Evolutionary conservation across 164 flowering plant species (phyloP).

Genomic region (Dillenia suffruticosa): DNA sequence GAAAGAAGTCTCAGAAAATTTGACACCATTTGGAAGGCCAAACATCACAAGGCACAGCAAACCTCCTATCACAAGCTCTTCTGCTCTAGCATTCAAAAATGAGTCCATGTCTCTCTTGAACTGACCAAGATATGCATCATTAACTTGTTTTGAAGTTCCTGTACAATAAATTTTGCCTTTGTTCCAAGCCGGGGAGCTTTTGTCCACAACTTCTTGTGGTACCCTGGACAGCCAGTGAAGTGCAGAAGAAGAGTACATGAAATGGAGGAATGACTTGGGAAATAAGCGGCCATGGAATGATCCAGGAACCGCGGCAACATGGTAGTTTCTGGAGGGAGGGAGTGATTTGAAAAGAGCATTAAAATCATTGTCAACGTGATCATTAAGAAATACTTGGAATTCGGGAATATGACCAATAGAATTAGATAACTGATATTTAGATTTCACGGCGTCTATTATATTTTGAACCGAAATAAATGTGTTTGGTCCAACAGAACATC

Average conservation of each 20-base stretch:
- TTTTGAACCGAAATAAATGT: too few relatives aligned
- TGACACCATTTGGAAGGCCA: not conserved
- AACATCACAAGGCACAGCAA: not conserved
- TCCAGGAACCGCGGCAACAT: too few relatives aligned
- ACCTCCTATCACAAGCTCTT: not conserved
- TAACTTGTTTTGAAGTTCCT: not conserved
- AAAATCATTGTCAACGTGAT: constrained; percentile 18
- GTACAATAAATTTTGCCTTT: not conserved
- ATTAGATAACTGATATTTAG: too few relatives aligned
- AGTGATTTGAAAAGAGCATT: constrained; percentile 18
- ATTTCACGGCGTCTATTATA: too few relatives aligned
- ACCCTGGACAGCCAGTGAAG: not conserved
- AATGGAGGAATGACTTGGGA: not conserved
- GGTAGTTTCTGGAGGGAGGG: constrained; percentile 13
- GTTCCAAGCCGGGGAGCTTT: constrained; percentile 1
- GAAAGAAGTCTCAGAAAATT: too few relatives aligned
- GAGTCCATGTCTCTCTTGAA: not conserved
- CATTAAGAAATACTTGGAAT: constrained; percentile 21
- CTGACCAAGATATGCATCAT: not conserved
- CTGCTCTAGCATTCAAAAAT: not conserved
- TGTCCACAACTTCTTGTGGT: not conserved
- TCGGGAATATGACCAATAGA: not conserved
- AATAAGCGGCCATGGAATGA: not conserved
- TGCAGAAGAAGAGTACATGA: not conserved
- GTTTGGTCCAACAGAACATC: too few relatives aligned